Evolutionary conservation across 768 basidiomycete species (phyloP).

Genomic region (Suillus plorans): DNA sequence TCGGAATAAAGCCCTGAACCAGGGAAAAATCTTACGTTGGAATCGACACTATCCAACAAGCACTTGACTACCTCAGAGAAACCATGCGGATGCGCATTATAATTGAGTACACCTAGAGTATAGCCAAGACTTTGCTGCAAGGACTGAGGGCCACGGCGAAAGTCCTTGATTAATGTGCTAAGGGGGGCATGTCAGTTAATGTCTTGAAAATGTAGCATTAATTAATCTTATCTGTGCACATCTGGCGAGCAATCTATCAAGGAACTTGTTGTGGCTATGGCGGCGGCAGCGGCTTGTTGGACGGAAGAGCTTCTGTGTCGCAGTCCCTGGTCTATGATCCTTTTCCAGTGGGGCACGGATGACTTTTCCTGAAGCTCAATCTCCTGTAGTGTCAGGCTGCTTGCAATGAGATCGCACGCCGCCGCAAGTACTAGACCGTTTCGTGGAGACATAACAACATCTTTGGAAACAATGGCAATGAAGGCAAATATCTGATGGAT

Average conservation of each 20-base stretch:
- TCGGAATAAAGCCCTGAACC: conserved; percentile 16
- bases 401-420: conserved; percentile 69
- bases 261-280: conserved; percentile 68
- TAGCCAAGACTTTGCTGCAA: conserved; percentile 75
- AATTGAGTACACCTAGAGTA: conserved; percentile 69
- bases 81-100: conserved; percentile 52
- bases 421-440: conserved; percentile 73
- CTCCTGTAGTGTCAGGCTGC: conserved; percentile 59
- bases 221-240: conserved; percentile 69
- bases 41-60: conserved; percentile 59
- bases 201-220: conserved; percentile 12
- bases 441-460: conserved; percentile 59
- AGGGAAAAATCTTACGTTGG: conserved; percentile 42
- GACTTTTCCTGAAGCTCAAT: conserved; percentile 40
- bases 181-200: conserved; percentile 18
- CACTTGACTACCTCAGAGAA: conserved; percentile 55
- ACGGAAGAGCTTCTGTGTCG: conserved; percentile 62
- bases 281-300: conserved; percentile 75
- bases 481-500: conserved; percentile 61
- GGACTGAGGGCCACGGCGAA: conserved; percentile 46
- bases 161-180: conserved; percentile 65
- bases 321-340: conserved; percentile 68
- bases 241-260: conserved; percentile 63
- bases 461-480: conserved; percentile 55
- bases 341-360: conserved; percentile 60